Evolutionary conservation across 2,329 filamentous ascomycete species (phyloP).

Genomic region (Neophaeococcomyces aloes): DNA sequence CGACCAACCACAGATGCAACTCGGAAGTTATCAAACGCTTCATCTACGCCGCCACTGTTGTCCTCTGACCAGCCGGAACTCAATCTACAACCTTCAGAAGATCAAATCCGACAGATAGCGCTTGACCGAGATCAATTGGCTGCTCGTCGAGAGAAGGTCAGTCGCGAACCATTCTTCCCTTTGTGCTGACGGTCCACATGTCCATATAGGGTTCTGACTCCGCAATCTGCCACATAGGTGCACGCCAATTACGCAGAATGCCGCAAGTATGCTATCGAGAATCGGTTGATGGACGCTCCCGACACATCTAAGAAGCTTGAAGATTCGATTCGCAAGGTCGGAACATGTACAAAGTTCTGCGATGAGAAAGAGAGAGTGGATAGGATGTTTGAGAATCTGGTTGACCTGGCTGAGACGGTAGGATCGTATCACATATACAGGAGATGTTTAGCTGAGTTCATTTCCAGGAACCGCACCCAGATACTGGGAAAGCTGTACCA

Average conservation of each 20-base stretch:
- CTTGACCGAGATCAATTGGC: not conserved
- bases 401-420: slow-evolving; percentile 51
- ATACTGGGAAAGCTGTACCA: slow-evolving; percentile 25
- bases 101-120: not conserved
- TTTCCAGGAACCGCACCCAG: slow-evolving; percentile 14
- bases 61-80: too few species aligned
- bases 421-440: not conserved
- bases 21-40: too few species aligned
- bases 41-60: too few species aligned
- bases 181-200: slow-evolving; percentile 14
- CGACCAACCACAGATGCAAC: too few species aligned
- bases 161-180: slow-evolving; percentile 11
- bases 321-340: slow-evolving; percentile 51
- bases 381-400: slow-evolving; percentile 51
- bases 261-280: slow-evolving; percentile 41
- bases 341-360: slow-evolving; percentile 55
- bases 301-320: slow-evolving; percentile 49
- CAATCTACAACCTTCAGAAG: not conserved
- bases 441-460: not conserved
- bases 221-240: slow-evolving; percentile 28
- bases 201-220: slow-evolving; percentile 22
- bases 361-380: slow-evolving; percentile 53
- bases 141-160: slow-evolving; percentile 12
- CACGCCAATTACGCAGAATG: slow-evolving; percentile 42
- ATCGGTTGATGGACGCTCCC: slow-evolving; percentile 48